Evolutionary conservation across 371 early-diverging fungal species (phyloP).

Genomic region (Mucor circinelloides): DNA sequence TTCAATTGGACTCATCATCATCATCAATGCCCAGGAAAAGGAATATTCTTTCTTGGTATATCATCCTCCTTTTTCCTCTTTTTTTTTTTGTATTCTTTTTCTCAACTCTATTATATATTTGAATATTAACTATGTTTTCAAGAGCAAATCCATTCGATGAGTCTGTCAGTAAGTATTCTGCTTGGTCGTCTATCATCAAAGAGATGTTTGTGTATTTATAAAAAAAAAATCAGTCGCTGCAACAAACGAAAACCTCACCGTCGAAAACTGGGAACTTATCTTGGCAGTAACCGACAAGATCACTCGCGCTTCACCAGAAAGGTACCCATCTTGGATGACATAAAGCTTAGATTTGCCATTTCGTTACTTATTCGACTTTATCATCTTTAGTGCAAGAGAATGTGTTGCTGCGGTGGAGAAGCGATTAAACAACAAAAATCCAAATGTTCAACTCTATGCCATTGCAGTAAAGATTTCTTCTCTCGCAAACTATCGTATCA

Average conservation of each 20-base stretch:
- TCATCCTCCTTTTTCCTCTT: constrained; percentile 1
- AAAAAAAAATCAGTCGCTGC: constrained; percentile 65
- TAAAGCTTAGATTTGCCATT: neutral
- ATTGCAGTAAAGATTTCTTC: constrained; percentile 55
- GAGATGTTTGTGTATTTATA: neutral
- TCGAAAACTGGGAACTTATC: constrained; percentile 93
- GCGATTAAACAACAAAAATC: constrained; percentile 77
- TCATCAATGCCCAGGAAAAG: neutral
- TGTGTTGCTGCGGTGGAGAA: constrained; percentile 76
- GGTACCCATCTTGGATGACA: constrained; percentile 25
- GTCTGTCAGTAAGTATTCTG: constrained; percentile 54
- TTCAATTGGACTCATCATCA: neutral
- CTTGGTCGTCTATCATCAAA: neutral
- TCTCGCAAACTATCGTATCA: neutral
- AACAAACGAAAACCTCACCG: constrained; percentile 88
- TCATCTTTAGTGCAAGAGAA: constrained; percentile 60
- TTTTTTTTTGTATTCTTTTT: constrained; percentile 6
- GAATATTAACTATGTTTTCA: constrained; percentile 52
- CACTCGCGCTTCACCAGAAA: constrained; percentile 51
- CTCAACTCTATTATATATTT: neutral
- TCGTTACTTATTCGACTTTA: neutral
- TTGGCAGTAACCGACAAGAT: constrained; percentile 89
- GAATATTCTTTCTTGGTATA: neutral
- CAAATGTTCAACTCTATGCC: constrained; percentile 84
- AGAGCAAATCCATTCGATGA: constrained; percentile 66